A percentile compares a stretch with the other conserved stretches of the same genome.
phyloP scores from a whole-genome alignment of 164 flowering plant species.

The Macadamia tetraphylla region DNA sequence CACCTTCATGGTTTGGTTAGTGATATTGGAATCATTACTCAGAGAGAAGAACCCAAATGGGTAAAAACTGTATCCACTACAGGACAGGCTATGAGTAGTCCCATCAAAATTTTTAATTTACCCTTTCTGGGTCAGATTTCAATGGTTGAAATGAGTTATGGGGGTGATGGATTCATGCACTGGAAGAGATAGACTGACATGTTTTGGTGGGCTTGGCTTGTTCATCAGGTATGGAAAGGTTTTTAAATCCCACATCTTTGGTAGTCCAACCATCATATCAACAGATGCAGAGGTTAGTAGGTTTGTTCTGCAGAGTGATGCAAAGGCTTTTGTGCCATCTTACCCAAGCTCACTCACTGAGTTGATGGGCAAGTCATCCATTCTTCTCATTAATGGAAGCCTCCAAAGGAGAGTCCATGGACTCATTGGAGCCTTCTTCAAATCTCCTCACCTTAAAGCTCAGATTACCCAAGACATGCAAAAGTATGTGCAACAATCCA shows the following conservation, averaged over 20 bases:
- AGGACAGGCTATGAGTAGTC: too few species aligned
- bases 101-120: too few species aligned
- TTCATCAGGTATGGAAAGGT: conserved; percentile 81
- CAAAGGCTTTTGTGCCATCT: conserved; percentile 62
- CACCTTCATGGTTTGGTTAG: too few species aligned
- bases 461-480: conserved; percentile 81
- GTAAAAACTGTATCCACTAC: too few species aligned
- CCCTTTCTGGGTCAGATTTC: too few species aligned
- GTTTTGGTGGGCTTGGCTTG: not conserved
- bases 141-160: too few species aligned
- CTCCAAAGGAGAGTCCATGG: conserved; percentile 87
- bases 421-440: conserved; percentile 74
- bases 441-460: conserved; percentile 64
- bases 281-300: conserved; percentile 85
- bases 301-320: conserved; percentile 74
- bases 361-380: conserved; percentile 88
- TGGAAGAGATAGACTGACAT: too few species aligned
- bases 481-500: conserved; percentile 46
- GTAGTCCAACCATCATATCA: conserved; percentile 72
- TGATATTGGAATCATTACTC: too few species aligned
- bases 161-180: too few species aligned
- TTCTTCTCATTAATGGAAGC: conserved; percentile 72
- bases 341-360: conserved; percentile 87
- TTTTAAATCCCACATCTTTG: conserved; percentile 93
- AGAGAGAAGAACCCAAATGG: too few species aligned